Base-by-base conservation (phyloP, 2,329 filamentous ascomycete genomes). In the Trematosphaeria pertusa region DNA sequence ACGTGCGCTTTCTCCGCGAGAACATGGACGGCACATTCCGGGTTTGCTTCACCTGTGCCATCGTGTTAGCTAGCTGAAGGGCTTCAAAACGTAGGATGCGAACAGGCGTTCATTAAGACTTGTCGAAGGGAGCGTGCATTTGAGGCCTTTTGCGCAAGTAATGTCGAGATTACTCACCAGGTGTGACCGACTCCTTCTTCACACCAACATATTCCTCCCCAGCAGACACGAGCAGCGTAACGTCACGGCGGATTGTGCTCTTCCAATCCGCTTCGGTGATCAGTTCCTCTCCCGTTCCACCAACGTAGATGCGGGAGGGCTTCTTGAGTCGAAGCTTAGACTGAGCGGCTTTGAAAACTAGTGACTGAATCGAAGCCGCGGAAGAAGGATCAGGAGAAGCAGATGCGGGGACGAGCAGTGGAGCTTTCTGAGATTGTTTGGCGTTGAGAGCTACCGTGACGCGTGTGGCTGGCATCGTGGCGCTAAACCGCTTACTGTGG, bases 191-290 rank as follows among this genome's bases (percentile, higher is more conserved):
- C 33, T 59, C 59, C 30, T 55, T 62, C 43, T 49, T 62, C 9
- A 56, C 48, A 2, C 68, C 67, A 15, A 71, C 56, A 50, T 65
- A 67, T 7, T 67, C 62, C 37, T 71, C 67, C 19, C 66, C 64
- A n/a, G 55, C 54, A 20, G 62, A 67, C 2, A 67, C 51, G 6
- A 70, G 55, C 15, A 72, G 42, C 3, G 59, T 49, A 11, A 62
- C 43, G 45, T 72, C 65, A 35, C 68, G 48, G 18, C 46, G 50
- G 7, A 65, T 22, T 9, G 43, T 52, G 22, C 26, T 42, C 33
- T 52, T 56, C 67, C 65, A 72, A 19, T 69, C 64, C 30, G 49
- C 50, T 21, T 66, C 50, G 2, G 18, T 53, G 2, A 63, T 17
- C 4, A 71, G 50, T 42, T 71, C 67, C 31, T 59, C 46, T 2